Base-by-base conservation (phyloP, 1,284 basidiomycete species). In the Cutaneotrichosporon mucoides region DNA sequence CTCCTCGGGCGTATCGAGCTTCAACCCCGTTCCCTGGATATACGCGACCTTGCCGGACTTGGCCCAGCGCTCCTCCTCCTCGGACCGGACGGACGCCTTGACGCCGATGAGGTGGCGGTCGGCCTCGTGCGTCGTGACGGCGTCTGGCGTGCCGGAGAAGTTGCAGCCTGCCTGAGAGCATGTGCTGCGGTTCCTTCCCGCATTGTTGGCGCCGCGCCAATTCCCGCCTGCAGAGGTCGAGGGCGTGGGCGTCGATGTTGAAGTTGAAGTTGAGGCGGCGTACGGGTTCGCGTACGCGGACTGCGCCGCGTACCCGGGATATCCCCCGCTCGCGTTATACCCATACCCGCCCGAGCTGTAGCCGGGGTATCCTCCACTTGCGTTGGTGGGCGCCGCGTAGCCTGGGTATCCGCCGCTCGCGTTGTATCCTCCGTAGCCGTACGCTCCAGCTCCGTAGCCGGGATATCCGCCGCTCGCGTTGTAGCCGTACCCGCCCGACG, bases 71-170 rank as follows among this genome's bases (percentile, higher is more conserved):
- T 83, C 84, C 63, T 81, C 82, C 59, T 85, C 83, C 53, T 88
- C 82, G 16, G 37, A 41, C 38, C 16, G 6, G 34, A 24, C 24
- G 24, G 24, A 24, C 24, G 24, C 24, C 24, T 24, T 24, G 24
- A 24, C 24, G 24, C 24, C 24, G 24, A 24, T 24, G 24, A 24
- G 24, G 24, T 24, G 24, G 24, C 24, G 24, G 24, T 24, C 24
- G 24, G 24, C 92, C 16, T 91, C 81, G 72, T 35, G 95, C 92
- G 85, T 92, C 92, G 88, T 89, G 73, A 95, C 92, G 16, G 83
- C 82, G 72, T 90, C 86, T 5, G 94, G 84, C 35, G 85, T 15
- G 42, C 42, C 11, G 40, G 11, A 5, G 24, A 24, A 24, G 24
- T 24, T 24, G 24, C 24, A 24, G 24, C 24, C 24, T 24, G 24